Percentiles rank a stretch among this genome's conserved stretches.
Conservation (phyloP, 768 basidiomycete species). For the Russula vinacea region DNA sequence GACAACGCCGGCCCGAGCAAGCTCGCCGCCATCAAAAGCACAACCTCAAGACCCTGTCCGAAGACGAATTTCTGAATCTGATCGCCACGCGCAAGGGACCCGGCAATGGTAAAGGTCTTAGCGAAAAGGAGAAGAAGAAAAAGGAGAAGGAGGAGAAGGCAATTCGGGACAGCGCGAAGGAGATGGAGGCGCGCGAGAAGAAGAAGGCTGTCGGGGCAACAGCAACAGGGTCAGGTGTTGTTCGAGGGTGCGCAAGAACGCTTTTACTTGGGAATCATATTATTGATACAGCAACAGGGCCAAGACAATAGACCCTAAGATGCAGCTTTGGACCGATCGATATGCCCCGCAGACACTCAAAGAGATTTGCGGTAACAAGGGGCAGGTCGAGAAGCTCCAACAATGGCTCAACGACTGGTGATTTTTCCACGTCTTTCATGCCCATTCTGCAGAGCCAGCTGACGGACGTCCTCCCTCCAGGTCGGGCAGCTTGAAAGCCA, state of each 20-base stretch:
- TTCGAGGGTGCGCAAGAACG: slow-evolving; percentile 31
- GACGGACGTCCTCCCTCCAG: slow-evolving; percentile 40
- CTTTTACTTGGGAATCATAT: slow-evolving; percentile 1
- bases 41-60: slow-evolving; percentile 66
- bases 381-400: slow-evolving; percentile 81
- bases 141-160: slow-evolving; percentile 75
- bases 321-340: slow-evolving; percentile 91
- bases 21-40: slow-evolving; percentile 84
- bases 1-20: slow-evolving; percentile 86
- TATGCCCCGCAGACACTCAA: slow-evolving; percentile 87
- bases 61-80: slow-evolving; percentile 83
- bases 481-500: slow-evolving; percentile 65
- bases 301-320: slow-evolving; percentile 44
- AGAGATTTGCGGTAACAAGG: slow-evolving; percentile 95
- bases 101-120: slow-evolving; percentile 44
- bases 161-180: slow-evolving; percentile 67
- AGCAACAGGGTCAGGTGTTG: slow-evolving; percentile 19
- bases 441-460: neutral
- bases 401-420: slow-evolving; percentile 89
- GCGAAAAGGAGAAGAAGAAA: slow-evolving; percentile 80
- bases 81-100: slow-evolving; percentile 69
- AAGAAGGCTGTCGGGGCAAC: slow-evolving; percentile 42
- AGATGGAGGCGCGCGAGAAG: slow-evolving; percentile 73
- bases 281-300: slow-evolving; percentile 29
- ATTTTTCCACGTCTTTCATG: slow-evolving; percentile 29